These are phyloP conservation scores for Ustilago hordei DNA, from an alignment of 1,284 basidiomycete genomes.

Conservation along the genomic window DNA sequence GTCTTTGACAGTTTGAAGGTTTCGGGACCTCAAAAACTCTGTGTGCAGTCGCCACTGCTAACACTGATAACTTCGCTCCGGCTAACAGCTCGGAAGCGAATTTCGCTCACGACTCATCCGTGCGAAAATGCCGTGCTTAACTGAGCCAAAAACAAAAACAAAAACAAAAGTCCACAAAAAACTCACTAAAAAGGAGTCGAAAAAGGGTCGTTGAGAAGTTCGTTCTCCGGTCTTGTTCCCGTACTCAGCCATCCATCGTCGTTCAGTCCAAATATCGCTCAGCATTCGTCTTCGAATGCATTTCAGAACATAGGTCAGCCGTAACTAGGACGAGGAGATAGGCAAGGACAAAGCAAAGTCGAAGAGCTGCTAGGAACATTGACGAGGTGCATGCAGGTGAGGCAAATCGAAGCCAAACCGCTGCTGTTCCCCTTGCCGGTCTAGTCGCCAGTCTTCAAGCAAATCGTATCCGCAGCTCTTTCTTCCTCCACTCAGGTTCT, in stretches of 20 bases:
- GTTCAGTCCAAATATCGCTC: neutral
- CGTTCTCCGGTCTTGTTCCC: constrained; percentile 39
- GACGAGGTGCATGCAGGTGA: neutral
- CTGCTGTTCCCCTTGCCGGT: constrained; percentile 15
- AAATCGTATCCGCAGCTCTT: constrained; percentile 5
- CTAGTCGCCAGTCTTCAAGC: constrained; percentile 29
- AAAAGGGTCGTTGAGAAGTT: constrained; percentile 16
- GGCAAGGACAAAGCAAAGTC: neutral
- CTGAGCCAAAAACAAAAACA: neutral
- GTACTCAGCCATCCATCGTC: constrained; percentile 23
- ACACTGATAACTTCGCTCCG: neutral
- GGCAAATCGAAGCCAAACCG: neutral
- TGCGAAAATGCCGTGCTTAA: neutral
- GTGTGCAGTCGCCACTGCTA: neutral
- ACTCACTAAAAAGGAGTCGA: neutral
- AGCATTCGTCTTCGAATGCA: constrained; percentile 3
- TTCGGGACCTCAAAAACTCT: neutral
- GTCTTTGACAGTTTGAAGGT: neutral
- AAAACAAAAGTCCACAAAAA: neutral
- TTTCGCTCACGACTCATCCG: neutral
- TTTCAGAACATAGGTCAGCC: neutral
- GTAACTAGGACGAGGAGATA: neutral
- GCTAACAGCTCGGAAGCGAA: constrained; percentile 32
- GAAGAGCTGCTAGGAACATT: neutral
- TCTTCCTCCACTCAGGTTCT: constrained; percentile 11